Conservation (phyloP, 306 rosid species). For the Senna siamea region DNA sequence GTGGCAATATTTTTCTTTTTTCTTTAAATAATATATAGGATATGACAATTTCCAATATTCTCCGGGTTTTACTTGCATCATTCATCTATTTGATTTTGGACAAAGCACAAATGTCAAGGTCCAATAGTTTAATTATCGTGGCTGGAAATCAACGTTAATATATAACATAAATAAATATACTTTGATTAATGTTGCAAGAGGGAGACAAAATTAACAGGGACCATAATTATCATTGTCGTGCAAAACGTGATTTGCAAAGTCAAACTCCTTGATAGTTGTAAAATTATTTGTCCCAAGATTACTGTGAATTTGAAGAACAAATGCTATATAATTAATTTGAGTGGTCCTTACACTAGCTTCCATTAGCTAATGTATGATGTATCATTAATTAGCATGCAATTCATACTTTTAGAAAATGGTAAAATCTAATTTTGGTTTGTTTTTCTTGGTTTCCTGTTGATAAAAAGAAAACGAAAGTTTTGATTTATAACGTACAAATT, state of each 20-base stretch:
- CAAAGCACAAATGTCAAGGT: slow-evolving; percentile 31
- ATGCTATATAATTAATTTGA: slow-evolving; percentile 3
- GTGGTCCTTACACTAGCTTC: slow-evolving; percentile 10
- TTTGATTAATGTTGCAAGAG: not conserved
- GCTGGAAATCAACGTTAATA: not conserved
- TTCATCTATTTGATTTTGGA: slow-evolving; percentile 1
- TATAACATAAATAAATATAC: not conserved
- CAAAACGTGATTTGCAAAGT: slow-evolving; percentile 37
- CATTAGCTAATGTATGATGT: not conserved
- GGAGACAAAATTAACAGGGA: slow-evolving; percentile 28
- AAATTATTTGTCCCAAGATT: slow-evolving; percentile 1
- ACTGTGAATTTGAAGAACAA: not conserved
- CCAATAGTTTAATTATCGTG: not conserved
- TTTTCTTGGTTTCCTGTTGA: not conserved
- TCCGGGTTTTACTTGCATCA: slow-evolving; percentile 28
- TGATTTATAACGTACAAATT: not conserved
- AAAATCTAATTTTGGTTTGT: not conserved
- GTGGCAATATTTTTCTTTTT: slow-evolving; percentile 20
- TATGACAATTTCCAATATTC: slow-evolving; percentile 33
- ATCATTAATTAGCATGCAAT: not conserved
- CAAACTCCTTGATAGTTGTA: slow-evolving; percentile 41
- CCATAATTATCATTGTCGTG: slow-evolving; percentile 42
- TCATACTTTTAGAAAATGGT: not conserved
- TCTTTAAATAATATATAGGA: not conserved
- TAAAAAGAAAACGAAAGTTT: not conserved